Percentiles rank a stretch among this genome's conserved stretches.
phyloP scores from a whole-genome alignment of 805 yeast genomes.

The Spathaspora sp. region DNA sequence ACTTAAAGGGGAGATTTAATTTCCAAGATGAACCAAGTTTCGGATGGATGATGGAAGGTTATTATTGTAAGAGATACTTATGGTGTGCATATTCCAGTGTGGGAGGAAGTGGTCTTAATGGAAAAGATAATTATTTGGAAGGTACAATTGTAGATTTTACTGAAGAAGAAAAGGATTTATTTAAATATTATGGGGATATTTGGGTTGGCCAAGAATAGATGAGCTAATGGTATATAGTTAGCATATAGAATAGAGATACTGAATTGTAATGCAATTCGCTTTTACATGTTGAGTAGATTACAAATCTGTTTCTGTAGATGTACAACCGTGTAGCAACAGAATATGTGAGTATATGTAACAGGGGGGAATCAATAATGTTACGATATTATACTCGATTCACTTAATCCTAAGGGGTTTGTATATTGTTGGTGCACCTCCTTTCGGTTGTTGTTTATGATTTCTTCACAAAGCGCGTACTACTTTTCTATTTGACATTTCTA shows the following conservation, averaged over 20 bases:
- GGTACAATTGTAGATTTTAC: constrained; percentile 46
- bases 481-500: too few relatives aligned
- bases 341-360: too few relatives aligned
- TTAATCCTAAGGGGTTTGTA: too few relatives aligned
- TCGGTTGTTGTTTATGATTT: too few relatives aligned
- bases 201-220: constrained; percentile 39
- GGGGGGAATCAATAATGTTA: too few relatives aligned
- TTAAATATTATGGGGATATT: constrained; percentile 44
- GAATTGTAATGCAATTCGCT: too few relatives aligned
- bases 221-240: neutral
- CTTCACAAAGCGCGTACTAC: too few relatives aligned
- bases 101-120: constrained; percentile 42
- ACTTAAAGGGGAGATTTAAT: constrained; percentile 24
- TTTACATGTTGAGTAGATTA: too few relatives aligned
- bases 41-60: constrained; percentile 51
- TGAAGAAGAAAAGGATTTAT: constrained; percentile 24
- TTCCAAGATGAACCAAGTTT: constrained; percentile 42
- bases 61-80: constrained; percentile 50
- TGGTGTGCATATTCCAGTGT: constrained; percentile 62
- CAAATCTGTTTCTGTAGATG: too few relatives aligned
- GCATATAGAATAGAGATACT: neutral
- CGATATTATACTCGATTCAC: too few relatives aligned
- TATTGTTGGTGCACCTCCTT: too few relatives aligned
- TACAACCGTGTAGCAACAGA: too few relatives aligned
- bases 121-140: constrained; percentile 27